Conservation (phyloP, 495 filamentous ascomycete genomes). For the Cercophora newfieldiana region DNA sequence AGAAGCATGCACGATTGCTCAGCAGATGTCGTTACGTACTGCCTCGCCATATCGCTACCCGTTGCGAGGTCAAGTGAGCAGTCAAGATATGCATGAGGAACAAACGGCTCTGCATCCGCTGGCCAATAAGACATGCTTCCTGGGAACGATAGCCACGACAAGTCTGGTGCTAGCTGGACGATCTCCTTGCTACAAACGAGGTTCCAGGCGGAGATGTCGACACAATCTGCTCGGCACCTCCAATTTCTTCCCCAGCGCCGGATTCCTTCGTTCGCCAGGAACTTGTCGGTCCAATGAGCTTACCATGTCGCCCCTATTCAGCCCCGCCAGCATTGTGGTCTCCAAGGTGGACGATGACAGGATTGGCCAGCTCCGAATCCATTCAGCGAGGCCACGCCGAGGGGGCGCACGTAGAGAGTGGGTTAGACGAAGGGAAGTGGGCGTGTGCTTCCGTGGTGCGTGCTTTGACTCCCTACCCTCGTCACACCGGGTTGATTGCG, state of each 20-base stretch:
- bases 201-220: constrained; percentile 14
- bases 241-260: constrained; percentile 18
- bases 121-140: constrained; percentile 18
- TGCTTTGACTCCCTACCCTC: constrained; percentile 17
- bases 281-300: constrained; percentile 14
- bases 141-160: background rate
- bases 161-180: constrained; percentile 18
- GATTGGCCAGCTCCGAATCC: constrained; percentile 9
- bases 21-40: background rate
- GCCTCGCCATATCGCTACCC: no score
- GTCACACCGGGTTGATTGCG: constrained; percentile 25
- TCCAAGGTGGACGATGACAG: background rate
- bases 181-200: constrained; percentile 17
- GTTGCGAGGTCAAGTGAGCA: constrained; percentile 25
- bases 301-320: constrained; percentile 8
- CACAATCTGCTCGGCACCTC: constrained; percentile 10
- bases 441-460: constrained; percentile 5
- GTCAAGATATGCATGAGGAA: constrained; percentile 26
- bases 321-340: background rate
- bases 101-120: constrained; percentile 23
- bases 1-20: background rate
- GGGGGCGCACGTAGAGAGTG: background rate
- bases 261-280: constrained; percentile 8
- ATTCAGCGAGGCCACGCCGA: background rate
- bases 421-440: constrained; percentile 17